A percentile compares a stretch with the other conserved stretches of the same genome.
Conservation (phyloP, 768 basidiomycete species). For the Coprinellus micaceus region DNA sequence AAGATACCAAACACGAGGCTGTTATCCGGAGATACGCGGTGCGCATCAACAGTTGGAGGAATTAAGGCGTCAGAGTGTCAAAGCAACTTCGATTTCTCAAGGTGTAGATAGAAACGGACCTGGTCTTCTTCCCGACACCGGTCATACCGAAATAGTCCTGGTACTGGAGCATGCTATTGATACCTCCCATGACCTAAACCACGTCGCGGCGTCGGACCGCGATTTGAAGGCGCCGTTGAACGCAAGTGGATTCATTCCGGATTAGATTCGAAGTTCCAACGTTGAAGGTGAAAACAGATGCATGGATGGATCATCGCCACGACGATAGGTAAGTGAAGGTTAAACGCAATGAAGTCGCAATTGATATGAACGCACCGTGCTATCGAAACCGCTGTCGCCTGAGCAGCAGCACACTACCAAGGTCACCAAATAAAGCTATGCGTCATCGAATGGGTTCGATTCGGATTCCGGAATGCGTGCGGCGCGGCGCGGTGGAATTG, state of each 20-base stretch:
- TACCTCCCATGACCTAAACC: slow-evolving; percentile 46
- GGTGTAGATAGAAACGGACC: slow-evolving; percentile 20
- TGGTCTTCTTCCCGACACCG: slow-evolving; percentile 40
- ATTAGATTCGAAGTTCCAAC: not conserved
- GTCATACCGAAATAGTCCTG: slow-evolving; percentile 45
- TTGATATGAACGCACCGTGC: slow-evolving; percentile 46
- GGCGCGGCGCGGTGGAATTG: no score
- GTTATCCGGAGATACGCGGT: not conserved
- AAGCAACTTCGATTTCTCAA: no score
- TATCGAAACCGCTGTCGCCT: slow-evolving; percentile 52
- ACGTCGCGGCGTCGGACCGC: no score
- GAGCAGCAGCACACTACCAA: slow-evolving; percentile 46
- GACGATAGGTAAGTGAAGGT: no score
- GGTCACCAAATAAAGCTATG: slow-evolving; percentile 44
- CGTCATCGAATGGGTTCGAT: not conserved
- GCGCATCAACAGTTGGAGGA: no score
- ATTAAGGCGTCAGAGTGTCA: no score
- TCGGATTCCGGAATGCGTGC: no score
- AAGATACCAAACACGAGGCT: slow-evolving; percentile 55
- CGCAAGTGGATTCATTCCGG: no score
- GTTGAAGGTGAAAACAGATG: no score
- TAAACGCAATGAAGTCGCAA: no score
- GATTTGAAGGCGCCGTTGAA: not conserved
- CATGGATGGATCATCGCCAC: no score
- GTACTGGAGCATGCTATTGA: slow-evolving; percentile 49